phyloP scores from a whole-genome alignment of 352 stramenopile genomes.

The Blastocystis sp. region DNA sequence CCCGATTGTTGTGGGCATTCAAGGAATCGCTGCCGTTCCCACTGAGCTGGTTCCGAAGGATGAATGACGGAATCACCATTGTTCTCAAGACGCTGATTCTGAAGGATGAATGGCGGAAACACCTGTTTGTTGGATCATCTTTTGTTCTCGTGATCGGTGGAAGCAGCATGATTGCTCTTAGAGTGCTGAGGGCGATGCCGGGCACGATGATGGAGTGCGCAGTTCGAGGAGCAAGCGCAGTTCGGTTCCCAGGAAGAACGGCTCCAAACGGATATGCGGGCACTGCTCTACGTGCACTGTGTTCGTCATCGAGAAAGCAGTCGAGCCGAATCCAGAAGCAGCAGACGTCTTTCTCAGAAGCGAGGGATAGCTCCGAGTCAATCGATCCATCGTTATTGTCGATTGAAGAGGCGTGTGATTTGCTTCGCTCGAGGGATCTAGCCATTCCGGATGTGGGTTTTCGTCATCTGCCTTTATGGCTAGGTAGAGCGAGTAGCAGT shows the following conservation, averaged over 20 bases:
- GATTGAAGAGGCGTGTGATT: background rate
- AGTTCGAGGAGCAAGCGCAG: too few relatives aligned
- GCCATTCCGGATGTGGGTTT: background rate
- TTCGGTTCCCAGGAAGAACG: too few relatives aligned
- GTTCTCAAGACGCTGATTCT: background rate
- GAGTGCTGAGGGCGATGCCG: background rate
- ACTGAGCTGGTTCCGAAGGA: background rate
- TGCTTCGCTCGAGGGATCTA: background rate
- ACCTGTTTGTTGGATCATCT: background rate
- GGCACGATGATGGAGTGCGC: too few relatives aligned
- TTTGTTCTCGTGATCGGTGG: background rate
- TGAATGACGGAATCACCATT: background rate
- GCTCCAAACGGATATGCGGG: too few relatives aligned
- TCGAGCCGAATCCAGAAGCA: too few relatives aligned
- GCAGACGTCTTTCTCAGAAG: too few relatives aligned
- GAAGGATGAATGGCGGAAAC: background rate
- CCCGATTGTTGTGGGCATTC: slow-evolving; percentile 17
- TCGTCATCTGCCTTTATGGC: background rate
- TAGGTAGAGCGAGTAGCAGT: background rate
- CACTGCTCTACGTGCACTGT: too few relatives aligned
- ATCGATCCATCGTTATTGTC: too few relatives aligned
- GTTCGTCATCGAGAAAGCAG: too few relatives aligned
- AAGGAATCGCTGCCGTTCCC: background rate
- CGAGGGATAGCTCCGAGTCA: too few relatives aligned
- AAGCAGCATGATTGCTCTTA: background rate